Base-by-base conservation (phyloP, 2,329 filamentous ascomycete species). In the Cordyceps cicadae region DNA sequence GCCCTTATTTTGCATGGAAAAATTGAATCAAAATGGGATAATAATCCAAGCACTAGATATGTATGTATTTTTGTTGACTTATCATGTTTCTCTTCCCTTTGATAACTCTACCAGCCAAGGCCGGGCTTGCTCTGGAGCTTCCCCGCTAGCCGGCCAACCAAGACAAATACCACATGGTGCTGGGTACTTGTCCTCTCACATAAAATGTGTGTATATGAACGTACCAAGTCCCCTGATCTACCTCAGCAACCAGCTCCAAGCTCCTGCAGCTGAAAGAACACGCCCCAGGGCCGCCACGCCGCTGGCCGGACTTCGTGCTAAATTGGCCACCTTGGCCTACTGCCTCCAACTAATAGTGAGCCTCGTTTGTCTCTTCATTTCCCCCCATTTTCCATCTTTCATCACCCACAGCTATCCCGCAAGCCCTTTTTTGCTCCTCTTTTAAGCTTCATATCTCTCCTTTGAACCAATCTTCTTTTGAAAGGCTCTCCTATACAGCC, bases 261-360 rank as follows among this genome's bases (percentile, higher is more conserved):
- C 45, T 24, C 48, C 26, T 17, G 24, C 24, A 29, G 29, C 55
- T 50, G 46, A 32, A 50, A 8, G 11, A 41, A 59, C 48, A 39
- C 48, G 56, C 56, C 56, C 48, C 56, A 52, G 43, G 46, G 34
- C 56, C 55, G 34, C 56, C 48, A 52, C 56, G 39, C 24, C 37
- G 34, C 37, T 59, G 56, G 5, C 55, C 19, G 26, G 48, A 29
- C 15, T 17, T 59, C 17, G 37, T 34, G n/a, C 48, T 52, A 52
- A 59, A 59, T 59, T 59, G 56, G 56, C 46, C 56, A 59, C 56
- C 54, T 57, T 46, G 39, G 21, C n/a, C 37, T 26, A 24, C 34
- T 46, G 12, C 5, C 29, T 29, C 34, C 24, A 21, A 29, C 29
- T 29, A 29, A 29, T 29, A 29, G 43, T 46, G 50, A 58, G 48